These are phyloP conservation scores for Solanum dulcamara DNA, from an alignment of 257 asterid genomes.

Conservation along the genomic window DNA sequence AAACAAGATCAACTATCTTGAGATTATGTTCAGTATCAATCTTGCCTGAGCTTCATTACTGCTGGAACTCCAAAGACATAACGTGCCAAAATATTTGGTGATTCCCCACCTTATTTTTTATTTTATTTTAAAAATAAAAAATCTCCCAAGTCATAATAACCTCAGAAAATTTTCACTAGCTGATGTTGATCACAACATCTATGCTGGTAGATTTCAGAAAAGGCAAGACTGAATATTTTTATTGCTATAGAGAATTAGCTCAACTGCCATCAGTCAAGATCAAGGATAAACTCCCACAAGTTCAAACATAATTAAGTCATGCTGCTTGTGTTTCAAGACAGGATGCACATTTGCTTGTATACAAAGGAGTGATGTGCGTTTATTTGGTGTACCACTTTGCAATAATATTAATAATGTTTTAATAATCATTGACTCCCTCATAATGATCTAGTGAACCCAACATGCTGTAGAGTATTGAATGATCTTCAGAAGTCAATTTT, in stretches of 20 bases:
- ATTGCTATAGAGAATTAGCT: too few relatives aligned
- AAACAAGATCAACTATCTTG: too few relatives aligned
- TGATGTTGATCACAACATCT: neutral
- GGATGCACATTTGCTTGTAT: too few relatives aligned
- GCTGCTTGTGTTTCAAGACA: too few relatives aligned
- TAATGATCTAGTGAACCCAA: neutral
- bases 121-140: too few relatives aligned
- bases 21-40: too few relatives aligned
- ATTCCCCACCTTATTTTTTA: too few relatives aligned
- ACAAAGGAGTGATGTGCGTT: neutral
- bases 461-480: neutral
- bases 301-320: neutral
- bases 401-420: neutral
- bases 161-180: neutral
- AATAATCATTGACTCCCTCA: neutral
- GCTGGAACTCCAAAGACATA: too few relatives aligned
- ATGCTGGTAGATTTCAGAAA: neutral
- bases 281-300: too few relatives aligned
- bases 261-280: too few relatives aligned
- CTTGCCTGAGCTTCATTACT: too few relatives aligned
- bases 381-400: neutral
- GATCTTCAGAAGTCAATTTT: neutral
- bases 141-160: neutral
- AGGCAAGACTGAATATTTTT: neutral
- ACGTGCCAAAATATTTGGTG: too few relatives aligned